Evolutionary conservation across 345 rosid species (phyloP).

Genomic region (Syzygium oleosum): DNA sequence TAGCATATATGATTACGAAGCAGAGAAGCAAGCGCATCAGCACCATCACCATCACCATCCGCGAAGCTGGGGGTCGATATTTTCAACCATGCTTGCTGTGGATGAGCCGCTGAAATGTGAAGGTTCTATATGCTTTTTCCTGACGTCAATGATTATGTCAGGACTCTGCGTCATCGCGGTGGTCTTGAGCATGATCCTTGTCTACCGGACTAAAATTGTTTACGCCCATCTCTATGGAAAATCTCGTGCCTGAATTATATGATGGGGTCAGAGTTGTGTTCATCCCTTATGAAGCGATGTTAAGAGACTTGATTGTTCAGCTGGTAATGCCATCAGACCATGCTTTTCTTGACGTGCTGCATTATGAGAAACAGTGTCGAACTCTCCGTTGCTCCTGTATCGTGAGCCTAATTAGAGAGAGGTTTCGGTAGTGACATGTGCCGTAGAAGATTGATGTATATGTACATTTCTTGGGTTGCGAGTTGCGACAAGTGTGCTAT

Average conservation of each 20-base stretch:
- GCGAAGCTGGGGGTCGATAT: constrained; percentile 6
- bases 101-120: constrained; percentile 63
- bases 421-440: background rate
- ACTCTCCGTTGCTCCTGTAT: background rate
- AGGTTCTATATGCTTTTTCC: constrained; percentile 86
- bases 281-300: background rate
- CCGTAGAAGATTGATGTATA: background rate
- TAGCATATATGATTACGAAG: constrained; percentile 78
- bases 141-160: constrained; percentile 91
- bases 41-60: constrained; percentile 14
- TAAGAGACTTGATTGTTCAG: background rate
- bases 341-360: background rate
- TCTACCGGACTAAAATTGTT: constrained; percentile 70
- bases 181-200: constrained; percentile 81
- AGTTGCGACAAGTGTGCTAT: background rate
- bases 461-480: background rate
- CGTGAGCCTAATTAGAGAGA: background rate
- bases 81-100: constrained; percentile 14
- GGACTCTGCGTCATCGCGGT: constrained; percentile 72
- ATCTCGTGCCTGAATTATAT: constrained; percentile 18
- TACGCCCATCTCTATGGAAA: constrained; percentile 83
- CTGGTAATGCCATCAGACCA: background rate
- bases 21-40: constrained; percentile 68
- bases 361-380: background rate
- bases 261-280: background rate